Evolutionary conservation across 2,329 filamentous ascomycete genomes (phyloP).

Genomic region (Raffaelea arxii): DNA sequence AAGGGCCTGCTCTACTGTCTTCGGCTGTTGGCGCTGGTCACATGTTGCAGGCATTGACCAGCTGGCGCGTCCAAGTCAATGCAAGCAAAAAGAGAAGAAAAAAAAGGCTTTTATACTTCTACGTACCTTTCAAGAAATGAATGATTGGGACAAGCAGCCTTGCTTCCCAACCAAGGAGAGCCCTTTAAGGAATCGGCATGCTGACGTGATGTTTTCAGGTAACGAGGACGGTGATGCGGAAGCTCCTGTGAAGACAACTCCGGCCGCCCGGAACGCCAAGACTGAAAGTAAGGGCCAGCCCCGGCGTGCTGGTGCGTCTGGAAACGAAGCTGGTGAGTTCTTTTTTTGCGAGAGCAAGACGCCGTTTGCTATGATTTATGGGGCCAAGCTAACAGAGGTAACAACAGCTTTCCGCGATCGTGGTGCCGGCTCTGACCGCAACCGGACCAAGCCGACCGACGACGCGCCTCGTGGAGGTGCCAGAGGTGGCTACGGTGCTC

Average conservation of each 20-base stretch:
- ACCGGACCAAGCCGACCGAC: slow-evolving; percentile 71
- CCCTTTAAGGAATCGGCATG: neutral
- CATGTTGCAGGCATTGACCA: no score
- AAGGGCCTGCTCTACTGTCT: no score
- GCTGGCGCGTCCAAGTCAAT: no score
- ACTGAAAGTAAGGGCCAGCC: slow-evolving; percentile 63
- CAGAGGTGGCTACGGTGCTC: slow-evolving; percentile 55
- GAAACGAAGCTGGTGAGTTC: slow-evolving; percentile 77
- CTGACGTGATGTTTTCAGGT: slow-evolving; percentile 29
- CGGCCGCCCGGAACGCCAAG: slow-evolving; percentile 69
- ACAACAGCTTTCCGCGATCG: slow-evolving; percentile 91
- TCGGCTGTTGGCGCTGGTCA: no score
- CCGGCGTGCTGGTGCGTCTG: slow-evolving; percentile 51
- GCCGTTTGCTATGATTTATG: no score
- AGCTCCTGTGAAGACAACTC: slow-evolving; percentile 81
- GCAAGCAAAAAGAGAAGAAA: no score
- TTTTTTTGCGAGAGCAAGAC: no score
- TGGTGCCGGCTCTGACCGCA: slow-evolving; percentile 68
- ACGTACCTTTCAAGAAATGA: no score
- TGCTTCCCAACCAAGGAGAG: neutral
- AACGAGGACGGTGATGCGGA: slow-evolving; percentile 58
- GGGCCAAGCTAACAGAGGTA: no score
- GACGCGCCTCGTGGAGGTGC: slow-evolving; percentile 48
- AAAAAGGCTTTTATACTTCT: no score
- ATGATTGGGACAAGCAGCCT: no score